Evolutionary conservation across 2,329 filamentous ascomycete genomes (phyloP).

Genomic region (Amauroascus verrucosus): DNA sequence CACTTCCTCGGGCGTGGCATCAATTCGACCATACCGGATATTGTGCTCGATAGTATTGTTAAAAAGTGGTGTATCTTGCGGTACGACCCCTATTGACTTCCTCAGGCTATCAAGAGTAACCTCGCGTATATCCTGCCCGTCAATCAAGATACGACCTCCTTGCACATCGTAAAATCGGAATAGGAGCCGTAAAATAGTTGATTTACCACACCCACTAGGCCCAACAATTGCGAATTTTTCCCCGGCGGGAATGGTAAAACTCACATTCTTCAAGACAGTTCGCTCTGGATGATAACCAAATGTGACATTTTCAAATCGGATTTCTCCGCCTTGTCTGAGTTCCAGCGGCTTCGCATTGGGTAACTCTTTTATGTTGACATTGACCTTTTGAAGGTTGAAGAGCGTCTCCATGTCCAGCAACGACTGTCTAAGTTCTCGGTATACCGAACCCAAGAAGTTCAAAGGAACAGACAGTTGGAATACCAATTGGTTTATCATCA

Average conservation of each 20-base stretch:
- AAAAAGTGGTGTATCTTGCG: conserved; percentile 93
- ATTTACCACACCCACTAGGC: conserved; percentile 91
- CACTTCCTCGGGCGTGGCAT: conserved; percentile 63
- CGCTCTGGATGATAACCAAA: conserved; percentile 86
- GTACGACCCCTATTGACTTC: conserved; percentile 82
- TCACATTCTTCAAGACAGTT: conserved; percentile 75
- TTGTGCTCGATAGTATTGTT: conserved; percentile 96
- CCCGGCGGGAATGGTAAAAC: conserved; percentile 81
- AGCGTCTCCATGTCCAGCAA: conserved; percentile 97
- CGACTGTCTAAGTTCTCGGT: conserved; percentile 87
- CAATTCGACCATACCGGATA: conserved; percentile 80
- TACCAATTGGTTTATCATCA: conserved; percentile 98
- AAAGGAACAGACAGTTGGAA: conserved; percentile 95
- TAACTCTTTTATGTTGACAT: conserved; percentile 71
- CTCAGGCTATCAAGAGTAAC: conserved; percentile 75
- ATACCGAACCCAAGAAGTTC: conserved; percentile 97
- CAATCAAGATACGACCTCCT: conserved; percentile 73
- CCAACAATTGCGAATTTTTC: conserved; percentile 95
- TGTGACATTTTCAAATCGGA: conserved; percentile 85
- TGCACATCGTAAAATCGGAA: conserved; percentile 94
- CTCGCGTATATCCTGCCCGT: conserved; percentile 81
- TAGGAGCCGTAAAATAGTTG: conserved; percentile 76
- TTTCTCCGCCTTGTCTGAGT: conserved; percentile 70
- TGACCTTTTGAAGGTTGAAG: conserved; percentile 95
- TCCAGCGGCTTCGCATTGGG: conserved; percentile 62